Base-by-base conservation (phyloP, 257 asterid genomes). In the Gynochthodes officinalis region DNA sequence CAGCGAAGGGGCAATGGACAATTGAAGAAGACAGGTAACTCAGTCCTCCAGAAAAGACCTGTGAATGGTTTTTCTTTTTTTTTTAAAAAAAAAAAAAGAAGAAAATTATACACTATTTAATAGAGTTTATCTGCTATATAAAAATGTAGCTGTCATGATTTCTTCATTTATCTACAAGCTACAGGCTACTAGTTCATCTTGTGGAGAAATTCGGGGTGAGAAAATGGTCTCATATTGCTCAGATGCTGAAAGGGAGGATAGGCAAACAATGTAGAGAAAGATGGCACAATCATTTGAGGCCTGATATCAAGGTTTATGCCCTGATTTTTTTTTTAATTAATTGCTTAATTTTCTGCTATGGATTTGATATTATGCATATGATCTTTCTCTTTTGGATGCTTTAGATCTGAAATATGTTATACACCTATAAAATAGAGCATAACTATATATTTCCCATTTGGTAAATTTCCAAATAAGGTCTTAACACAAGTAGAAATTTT, bases 231-330 rank as follows among this genome's bases (percentile, higher is more conserved):
- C 80, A 85, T 25, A 92, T 92, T 12, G 97, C 97, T 19, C 93
- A 87, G 62, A 64, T 83, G 80, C 80, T 90, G 75, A 83, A 85
- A 72, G 96, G 97, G 55, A 87, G 97, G 76, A 90, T 90, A 71
- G 98, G 98, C 40, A 93, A 92, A 78, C 98, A 92, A 67, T 90
- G 98, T 78, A 87, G 98, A 66, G 98, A 92, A 79, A 82, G 98
- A 83, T 92, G 98, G 97, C 98, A 92, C 77, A 92, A 92, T 78
- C 98, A 90, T 79, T 83, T 92, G 46, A 87, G 91, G 82, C 97
- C 97, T 55, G 91, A 93, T 71, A 93, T 90, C 66, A 93, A 93
- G 79, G 98, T 87, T 57, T 63, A 49, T 21, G 35, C 32, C 14
- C 55, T 58, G 6, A 25, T 66, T 15, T 43, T 48, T 23, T 32